Evolutionary conservation across 73 alveolate genomes (phyloP), one percentile per base, ranked within the genome.

Genomic region (Stentor roeselii): DNA sequence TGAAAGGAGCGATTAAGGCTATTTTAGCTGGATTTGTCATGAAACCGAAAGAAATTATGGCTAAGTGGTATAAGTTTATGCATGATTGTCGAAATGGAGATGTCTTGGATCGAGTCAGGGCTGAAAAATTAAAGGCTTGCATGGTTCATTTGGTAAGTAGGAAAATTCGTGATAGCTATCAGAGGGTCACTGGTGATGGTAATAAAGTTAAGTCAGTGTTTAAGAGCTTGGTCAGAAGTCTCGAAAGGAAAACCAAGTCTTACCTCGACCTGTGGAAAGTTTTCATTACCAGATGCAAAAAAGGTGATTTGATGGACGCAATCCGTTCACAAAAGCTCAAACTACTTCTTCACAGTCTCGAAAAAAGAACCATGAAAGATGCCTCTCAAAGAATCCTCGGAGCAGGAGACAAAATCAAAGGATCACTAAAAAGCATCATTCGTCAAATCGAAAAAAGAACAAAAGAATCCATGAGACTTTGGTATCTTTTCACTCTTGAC

Each of bases 261-360:
- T 21, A 36, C 27, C 41, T 67, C 1, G 37, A 67, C 37, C 21
- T 21, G 42, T 32, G n/a, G 0, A 67, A 34, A 34, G 41, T 27
- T 15, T 32, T 27, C 41, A 40, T 32, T n/a, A 21, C 34, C 42
- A 67, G 37, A n/a, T 67, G 80, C 80, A 67, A 67, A 32, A n/a
- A 67, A 27, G 80, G 80, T 21, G 80, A 67, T 21, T 40, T 67
- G 21, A 15, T 67, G 21, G 80, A 67, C 41, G 37, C n/a, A n/a
- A 21, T 67, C 11, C 21, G 37, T 14, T 21, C 80, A 67, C 41
- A 67, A 67, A 67, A 67, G 34, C 80, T 67, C 27, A 67, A 30
- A 30, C 21, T 14, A 21, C 27, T 21, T 40, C 34, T 67, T 11
- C 6, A 6, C 30, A 50, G 21, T 50, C 6, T 50, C 6, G 30